Base-by-base conservation (phyloP, 768 basidiomycete species). In the Hirschioporus abietinus region DNA sequence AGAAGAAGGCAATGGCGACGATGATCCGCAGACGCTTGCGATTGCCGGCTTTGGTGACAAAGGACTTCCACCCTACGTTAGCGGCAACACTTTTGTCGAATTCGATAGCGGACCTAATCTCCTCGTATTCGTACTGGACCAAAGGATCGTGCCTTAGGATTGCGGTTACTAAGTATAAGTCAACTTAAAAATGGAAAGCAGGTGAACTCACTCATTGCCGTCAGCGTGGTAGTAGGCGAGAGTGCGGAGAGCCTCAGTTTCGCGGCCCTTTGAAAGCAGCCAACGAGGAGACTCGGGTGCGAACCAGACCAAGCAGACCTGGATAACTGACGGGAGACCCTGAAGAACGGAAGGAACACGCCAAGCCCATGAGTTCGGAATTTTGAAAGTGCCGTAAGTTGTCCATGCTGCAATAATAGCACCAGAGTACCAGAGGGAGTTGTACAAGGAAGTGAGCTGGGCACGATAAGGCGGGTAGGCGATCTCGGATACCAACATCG, bases 341-440 rank as follows among this genome's bases (percentile, higher is more conserved):
- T 95, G 91, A n/a, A 92, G 80, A 35, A 84, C 74, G 20, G 91
- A 92, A 23, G 92, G 92, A 64, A 92, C 80, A 72, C 95, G 89
- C 93, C 93, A 95, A 27, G 90, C 79, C 90, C 90, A 93, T 25
- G 86, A 84, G 71, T 71, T 85, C 64, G 74, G 67, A 64, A 93
- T 86, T 75, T 84, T 83, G 81, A 91, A 88, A 18, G 93, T 90
- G 25, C 92, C 92, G 74, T 86, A 95, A 0, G 91, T 91, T 0
- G 89, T 81, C 93, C 92, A 94, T n/a, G 91, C 91, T 36, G 92
- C 80, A 64, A 76, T 77, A 74, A 93, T 92, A 65, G 91, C 82
- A 66, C 93, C 93, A 18, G 89, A 87, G 74, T 92, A 92, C 92
- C 93, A 94, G 68, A 93, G 87, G 35, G 91, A 89, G 81, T 93